phyloP scores from a whole-genome alignment of 345 rosid species.

The Physaria fendleri region DNA sequence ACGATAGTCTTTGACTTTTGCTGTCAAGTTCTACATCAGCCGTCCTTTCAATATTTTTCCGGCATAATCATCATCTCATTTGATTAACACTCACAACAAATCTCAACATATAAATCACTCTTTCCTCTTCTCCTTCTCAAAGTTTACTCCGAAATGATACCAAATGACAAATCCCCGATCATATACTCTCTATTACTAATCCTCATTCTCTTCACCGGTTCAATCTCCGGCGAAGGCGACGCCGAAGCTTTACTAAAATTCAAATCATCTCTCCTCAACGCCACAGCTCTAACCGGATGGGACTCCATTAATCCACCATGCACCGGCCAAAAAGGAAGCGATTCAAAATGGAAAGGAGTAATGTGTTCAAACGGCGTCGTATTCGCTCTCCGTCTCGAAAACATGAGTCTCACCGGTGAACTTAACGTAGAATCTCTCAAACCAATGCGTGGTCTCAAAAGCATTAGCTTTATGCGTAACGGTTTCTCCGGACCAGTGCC shows the following conservation, averaged over 20 bases:
- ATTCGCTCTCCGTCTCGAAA: slow-evolving; percentile 42
- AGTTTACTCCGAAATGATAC: slow-evolving; percentile 15
- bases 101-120: slow-evolving; percentile 11
- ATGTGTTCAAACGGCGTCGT: slow-evolving; percentile 37
- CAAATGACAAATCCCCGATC: not conserved
- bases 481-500: slow-evolving; percentile 56
- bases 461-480: slow-evolving; percentile 58
- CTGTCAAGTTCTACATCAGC: slow-evolving; percentile 22
- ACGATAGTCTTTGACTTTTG: slow-evolving; percentile 20
- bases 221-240: slow-evolving; percentile 24
- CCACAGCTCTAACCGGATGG: slow-evolving; percentile 37
- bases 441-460: slow-evolving; percentile 30
- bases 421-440: slow-evolving; percentile 42
- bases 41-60: slow-evolving; percentile 18
- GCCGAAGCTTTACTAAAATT: slow-evolving; percentile 43
- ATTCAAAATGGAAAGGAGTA: slow-evolving; percentile 50
- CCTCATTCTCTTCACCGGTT: not conserved
- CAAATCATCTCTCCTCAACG: slow-evolving; percentile 42
- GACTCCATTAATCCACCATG: slow-evolving; percentile 25
- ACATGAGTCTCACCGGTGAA: slow-evolving; percentile 46
- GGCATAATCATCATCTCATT: slow-evolving; percentile 4
- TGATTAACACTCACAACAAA: not conserved
- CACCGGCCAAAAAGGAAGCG: slow-evolving; percentile 16
- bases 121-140: slow-evolving; percentile 1
- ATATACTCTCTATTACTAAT: not conserved